Evolutionary conservation across 2,329 filamentous ascomycete genomes (phyloP).

Genomic region (Curvularia lunata): DNA sequence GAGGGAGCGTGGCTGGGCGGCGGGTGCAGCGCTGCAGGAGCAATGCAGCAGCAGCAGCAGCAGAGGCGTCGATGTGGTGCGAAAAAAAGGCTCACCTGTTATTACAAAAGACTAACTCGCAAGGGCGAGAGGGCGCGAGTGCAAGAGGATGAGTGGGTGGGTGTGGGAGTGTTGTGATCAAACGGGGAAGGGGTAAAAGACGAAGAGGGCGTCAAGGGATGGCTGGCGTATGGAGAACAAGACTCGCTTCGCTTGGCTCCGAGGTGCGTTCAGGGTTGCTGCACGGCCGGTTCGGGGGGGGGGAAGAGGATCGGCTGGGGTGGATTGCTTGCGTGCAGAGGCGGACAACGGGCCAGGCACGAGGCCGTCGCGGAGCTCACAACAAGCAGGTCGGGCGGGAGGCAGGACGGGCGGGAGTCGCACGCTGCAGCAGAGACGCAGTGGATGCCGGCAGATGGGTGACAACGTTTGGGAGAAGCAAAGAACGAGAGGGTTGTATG

Average conservation of each 20-base stretch:
- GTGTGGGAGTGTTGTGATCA: conserved; percentile 2
- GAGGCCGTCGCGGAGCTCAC: conserved; percentile 8
- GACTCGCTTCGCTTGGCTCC: conserved; percentile 44
- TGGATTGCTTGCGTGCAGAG: not conserved
- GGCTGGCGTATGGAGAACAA: conserved; percentile 35
- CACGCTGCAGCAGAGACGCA: conserved; percentile 33
- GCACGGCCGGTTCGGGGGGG: conserved; percentile 34
- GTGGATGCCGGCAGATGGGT: conserved; percentile 24
- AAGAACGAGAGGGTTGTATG: conserved; percentile 16
- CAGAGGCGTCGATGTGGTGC: not conserved
- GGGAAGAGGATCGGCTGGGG: conserved; percentile 23
- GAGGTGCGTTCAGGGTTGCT: conserved; percentile 33
- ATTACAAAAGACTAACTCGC: conserved; percentile 26
- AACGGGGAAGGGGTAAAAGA: conserved; percentile 14
- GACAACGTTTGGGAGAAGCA: conserved; percentile 21
- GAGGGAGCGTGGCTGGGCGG: conserved; percentile 8
- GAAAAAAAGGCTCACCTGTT: conserved; percentile 36
- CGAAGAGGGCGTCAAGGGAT: conserved; percentile 33
- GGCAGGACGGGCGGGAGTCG: conserved; percentile 23
- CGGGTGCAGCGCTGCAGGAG: conserved; percentile 8
- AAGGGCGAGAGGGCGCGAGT: conserved; percentile 11
- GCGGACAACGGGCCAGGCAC: conserved; percentile 1
- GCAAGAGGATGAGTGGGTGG: not conserved
- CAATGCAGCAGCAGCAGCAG: not conserved
- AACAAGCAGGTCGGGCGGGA: conserved; percentile 20